Evolutionary conservation across 345 rosid species (phyloP), one percentile per base, ranked within the genome.

Genomic region (Schrenkiella parvula): DNA sequence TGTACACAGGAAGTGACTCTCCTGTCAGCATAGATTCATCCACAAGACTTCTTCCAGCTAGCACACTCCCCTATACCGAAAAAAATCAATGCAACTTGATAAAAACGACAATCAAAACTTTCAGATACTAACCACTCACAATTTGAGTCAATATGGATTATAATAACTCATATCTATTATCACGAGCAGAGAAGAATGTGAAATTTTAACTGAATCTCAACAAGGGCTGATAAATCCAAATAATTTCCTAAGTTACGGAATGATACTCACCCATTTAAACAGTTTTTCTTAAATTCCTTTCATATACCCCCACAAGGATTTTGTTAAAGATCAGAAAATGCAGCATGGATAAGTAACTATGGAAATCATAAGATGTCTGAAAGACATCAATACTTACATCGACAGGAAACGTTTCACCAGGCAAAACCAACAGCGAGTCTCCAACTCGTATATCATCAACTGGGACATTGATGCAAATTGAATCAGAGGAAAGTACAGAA

Each of bases 1-100:
- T 93, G 69, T 85, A 89, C 44, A 89, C 93, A 23, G 96, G 98
- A 74, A 89, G 86, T 68, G 97, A 91, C 86, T 91, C 98, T 55
- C 98, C 97, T 2, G 98, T 91, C 65, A 93, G 88, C 97, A 93
- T 93, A 82, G 97, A 91, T 82, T 93, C 98, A 73, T 93, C 97
- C 29, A 89, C 97, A 69, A 89, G 92, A 77, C 98, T 91, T 87
- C 93, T 88, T 82, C 98, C 98, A 2, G 92, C 95, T 71, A 88
- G 65, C 67, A 93, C 89, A 80, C 64, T 83, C 48, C 98, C 98
- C 98, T 93, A 79, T 34, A 61, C 68, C 44, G 3, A 69, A 66
- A 25, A 25, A 41, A 17, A 23, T 32, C 37, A 51, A 14, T 74
- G 68, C 78, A 79, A 71, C 44, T 15, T 62, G 32, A 57, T 53